phyloP scores from a whole-genome alignment of 176 grass and related monocot species.

The Olyra latifolia region DNA sequence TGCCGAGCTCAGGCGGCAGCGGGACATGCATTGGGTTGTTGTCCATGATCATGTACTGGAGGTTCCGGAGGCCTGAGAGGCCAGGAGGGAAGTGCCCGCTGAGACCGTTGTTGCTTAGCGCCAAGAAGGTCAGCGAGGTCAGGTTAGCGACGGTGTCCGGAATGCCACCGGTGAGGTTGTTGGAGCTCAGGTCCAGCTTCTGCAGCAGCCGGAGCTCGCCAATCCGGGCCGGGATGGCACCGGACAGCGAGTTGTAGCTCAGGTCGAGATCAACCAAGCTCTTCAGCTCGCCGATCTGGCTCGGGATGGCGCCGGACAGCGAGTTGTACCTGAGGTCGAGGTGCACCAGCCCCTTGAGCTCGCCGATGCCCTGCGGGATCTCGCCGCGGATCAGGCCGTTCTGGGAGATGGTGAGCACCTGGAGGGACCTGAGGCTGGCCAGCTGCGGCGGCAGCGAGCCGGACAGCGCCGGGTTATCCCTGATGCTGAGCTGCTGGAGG shows the following conservation, averaged over 20 bases:
- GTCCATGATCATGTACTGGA: conserved; percentile 97
- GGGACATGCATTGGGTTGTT: conserved; percentile 65
- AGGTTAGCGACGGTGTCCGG: conserved; percentile 60
- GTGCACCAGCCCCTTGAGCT: conserved; percentile 62
- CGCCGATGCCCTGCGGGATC: conserved; percentile 59
- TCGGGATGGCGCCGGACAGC: conserved; percentile 52
- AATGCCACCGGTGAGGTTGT: conserved; percentile 59
- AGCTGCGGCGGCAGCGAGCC: conserved; percentile 63
- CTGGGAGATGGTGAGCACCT: conserved; percentile 89
- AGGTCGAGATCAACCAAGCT: conserved; percentile 70
- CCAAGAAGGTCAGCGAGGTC: conserved; percentile 65
- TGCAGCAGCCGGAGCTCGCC: conserved; percentile 74
- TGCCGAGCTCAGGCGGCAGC: conserved; percentile 61
- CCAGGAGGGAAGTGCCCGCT: conserved; percentile 54
- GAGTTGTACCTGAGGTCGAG: conserved; percentile 97
- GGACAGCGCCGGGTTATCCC: conserved; percentile 63
- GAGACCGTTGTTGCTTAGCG: conserved; percentile 69
- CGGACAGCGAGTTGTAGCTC: conserved; percentile 84
- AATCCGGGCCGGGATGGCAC: conserved; percentile 58
- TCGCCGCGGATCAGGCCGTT: conserved; percentile 60
- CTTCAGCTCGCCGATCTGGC: conserved; percentile 46
- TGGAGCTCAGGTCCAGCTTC: conserved; percentile 93
- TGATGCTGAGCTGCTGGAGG: conserved; percentile 82
- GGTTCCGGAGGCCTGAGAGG: conserved; percentile 52
- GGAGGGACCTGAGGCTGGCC: conserved; percentile 53